Percentiles rank a stretch among this genome's conserved stretches.
Conservation (phyloP, 1,139 yeast genomes). For the Oligophagozyma castellii region DNA sequence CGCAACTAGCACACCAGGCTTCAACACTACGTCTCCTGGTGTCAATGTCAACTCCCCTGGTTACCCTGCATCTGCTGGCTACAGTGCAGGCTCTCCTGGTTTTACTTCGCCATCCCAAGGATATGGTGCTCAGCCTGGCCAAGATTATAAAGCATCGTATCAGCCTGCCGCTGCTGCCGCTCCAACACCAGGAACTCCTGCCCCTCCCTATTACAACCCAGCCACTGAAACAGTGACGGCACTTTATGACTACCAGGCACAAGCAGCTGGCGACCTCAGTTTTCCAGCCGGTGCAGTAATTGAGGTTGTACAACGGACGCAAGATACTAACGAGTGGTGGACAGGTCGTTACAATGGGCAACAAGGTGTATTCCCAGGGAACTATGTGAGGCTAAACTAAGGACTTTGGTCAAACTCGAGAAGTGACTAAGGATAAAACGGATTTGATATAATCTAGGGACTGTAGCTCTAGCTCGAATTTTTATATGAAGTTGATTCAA, state of each 20-base stretch:
- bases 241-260: constrained; percentile 64
- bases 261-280: constrained; percentile 79
- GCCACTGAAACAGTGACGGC: constrained; percentile 54
- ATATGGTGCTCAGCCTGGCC: constrained; percentile 5
- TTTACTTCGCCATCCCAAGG: constrained; percentile 5
- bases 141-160: constrained; percentile 4
- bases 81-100: constrained; percentile 21
- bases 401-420: too few relatives aligned
- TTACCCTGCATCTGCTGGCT: constrained; percentile 24
- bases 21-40: constrained; percentile 4
- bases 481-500: too few relatives aligned
- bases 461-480: too few relatives aligned
- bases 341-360: constrained; percentile 81
- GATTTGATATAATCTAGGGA: too few relatives aligned
- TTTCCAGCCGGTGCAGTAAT: constrained; percentile 83
- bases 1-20: constrained; percentile 13
- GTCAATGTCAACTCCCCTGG: too few relatives aligned
- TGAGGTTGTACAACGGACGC: constrained; percentile 67
- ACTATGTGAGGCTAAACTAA: constrained; percentile 64
- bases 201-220: constrained; percentile 13
- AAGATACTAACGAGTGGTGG: constrained; percentile 96
- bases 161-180: constrained; percentile 8
- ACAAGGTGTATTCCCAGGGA: constrained; percentile 90
- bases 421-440: too few relatives aligned
- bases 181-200: constrained; percentile 7